A percentile compares a stretch with the other conserved stretches of the same genome.
Evolutionary conservation across 2,329 filamentous ascomycete genomes (phyloP).

Genomic region (Fusarium annulatum): DNA sequence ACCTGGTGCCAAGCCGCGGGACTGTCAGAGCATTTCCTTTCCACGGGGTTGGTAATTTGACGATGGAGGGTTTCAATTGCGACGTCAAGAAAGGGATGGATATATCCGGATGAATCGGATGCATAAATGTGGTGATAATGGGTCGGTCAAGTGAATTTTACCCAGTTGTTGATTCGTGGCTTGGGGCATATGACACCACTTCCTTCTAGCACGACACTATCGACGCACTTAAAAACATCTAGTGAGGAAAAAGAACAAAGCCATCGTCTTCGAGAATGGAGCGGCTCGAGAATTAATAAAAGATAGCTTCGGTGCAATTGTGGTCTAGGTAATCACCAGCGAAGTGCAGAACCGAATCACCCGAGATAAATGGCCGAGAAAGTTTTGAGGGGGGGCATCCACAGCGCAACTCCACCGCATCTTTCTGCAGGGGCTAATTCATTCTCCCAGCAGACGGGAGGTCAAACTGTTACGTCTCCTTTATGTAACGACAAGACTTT

Average conservation of each 20-base stretch:
- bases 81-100: not conserved
- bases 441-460: not conserved
- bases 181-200: not conserved
- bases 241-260: not conserved
- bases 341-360: not conserved
- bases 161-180: not conserved
- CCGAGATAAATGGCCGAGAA: slow-evolving; percentile 2
- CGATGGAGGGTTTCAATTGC: not conserved
- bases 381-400: not conserved
- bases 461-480: slow-evolving; percentile 39
- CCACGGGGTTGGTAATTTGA: not conserved
- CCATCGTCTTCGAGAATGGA: not conserved
- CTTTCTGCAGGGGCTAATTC: not conserved
- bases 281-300: not conserved
- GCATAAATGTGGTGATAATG: not conserved
- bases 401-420: not conserved
- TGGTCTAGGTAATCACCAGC: not conserved
- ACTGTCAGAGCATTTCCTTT: not conserved
- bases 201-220: not conserved
- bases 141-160: not conserved
- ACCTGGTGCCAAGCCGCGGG: not conserved
- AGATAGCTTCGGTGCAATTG: not conserved
- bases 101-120: not conserved
- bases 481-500: slow-evolving; percentile 42
- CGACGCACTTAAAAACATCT: not conserved